These are phyloP conservation scores for Amphirosellinia nigrospora DNA, from an alignment of 495 filamentous ascomycete genomes.

Conservation along the genomic window DNA sequence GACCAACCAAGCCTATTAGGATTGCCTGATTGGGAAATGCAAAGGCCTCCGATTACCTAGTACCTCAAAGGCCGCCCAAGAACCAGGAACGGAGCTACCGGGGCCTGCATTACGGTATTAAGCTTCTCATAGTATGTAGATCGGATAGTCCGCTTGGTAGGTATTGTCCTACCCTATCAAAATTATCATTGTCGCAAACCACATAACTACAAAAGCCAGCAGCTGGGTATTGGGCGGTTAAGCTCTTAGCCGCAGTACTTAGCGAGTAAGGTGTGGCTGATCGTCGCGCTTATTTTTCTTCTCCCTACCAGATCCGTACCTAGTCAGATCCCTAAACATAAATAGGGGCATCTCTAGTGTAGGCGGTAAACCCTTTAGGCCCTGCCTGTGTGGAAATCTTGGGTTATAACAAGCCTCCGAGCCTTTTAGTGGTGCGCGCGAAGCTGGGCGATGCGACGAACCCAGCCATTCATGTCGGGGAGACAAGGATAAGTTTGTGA, in stretches of 20 bases:
- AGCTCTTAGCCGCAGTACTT: neutral
- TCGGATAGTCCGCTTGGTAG: no score
- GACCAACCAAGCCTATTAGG: neutral
- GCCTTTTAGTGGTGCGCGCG: conserved; percentile 26
- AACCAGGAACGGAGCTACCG: no score
- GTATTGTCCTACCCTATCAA: conserved; percentile 4
- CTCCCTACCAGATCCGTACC: neutral
- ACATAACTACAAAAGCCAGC: neutral
- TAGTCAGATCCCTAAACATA: neutral
- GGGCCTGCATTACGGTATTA: neutral
- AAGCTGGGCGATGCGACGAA: conserved; percentile 23
- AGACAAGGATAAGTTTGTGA: conserved; percentile 27
- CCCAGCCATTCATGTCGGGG: conserved; percentile 31
- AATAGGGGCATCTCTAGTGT: conserved; percentile 6
- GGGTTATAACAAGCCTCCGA: neutral
- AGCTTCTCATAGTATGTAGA: neutral
- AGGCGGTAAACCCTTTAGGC: conserved; percentile 5
- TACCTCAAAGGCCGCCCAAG: no score
- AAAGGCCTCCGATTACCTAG: conserved; percentile 11
- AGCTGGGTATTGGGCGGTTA: neutral
- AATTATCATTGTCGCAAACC: neutral
- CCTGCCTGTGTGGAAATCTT: neutral
- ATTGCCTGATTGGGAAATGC: conserved; percentile 4
- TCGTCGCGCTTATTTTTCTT: conserved; percentile 14
- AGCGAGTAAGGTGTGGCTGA: neutral